Percentiles rank a stretch among this genome's conserved stretches.
Conservation (phyloP, 306 rosid genomes). For the Alnus rubra region DNA sequence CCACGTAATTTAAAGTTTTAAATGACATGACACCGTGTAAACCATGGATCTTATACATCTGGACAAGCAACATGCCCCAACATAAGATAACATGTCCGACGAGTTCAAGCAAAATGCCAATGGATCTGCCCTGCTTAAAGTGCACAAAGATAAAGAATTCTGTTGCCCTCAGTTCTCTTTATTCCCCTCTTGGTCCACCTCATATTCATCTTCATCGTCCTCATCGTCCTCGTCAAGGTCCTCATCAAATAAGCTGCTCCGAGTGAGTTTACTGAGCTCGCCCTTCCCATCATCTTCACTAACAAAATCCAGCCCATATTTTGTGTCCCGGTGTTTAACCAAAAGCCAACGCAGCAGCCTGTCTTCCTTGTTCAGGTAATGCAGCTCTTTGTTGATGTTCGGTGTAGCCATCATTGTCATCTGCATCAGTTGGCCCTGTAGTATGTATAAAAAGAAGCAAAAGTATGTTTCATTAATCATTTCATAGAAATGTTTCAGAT, state of each 20-base stretch:
- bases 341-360: constrained; percentile 79
- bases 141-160: background rate
- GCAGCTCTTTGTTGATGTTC: constrained; percentile 86
- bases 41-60: background rate
- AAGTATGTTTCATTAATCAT: background rate
- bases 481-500: background rate
- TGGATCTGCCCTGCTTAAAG: too few relatives aligned
- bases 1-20: too few relatives aligned
- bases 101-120: constrained; percentile 11
- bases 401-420: constrained; percentile 95
- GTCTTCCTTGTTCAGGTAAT: constrained; percentile 93
- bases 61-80: background rate
- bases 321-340: constrained; percentile 60
- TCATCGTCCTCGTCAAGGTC: constrained; percentile 35
- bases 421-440: constrained; percentile 87
- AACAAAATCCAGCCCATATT: constrained; percentile 47
- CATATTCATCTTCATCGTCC: constrained; percentile 18
- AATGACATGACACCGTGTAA: background rate
- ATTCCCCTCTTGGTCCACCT: constrained; percentile 28
- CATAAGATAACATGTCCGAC: background rate
- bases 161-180: constrained; percentile 17
- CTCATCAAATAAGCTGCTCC: constrained; percentile 12
- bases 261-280: constrained; percentile 30
- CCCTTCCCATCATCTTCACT: constrained; percentile 40
- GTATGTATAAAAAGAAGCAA: constrained; percentile 3